Evolutionary conservation across 73 alveolate species (phyloP).

Genomic region (Blepharisma stoltei): DNA sequence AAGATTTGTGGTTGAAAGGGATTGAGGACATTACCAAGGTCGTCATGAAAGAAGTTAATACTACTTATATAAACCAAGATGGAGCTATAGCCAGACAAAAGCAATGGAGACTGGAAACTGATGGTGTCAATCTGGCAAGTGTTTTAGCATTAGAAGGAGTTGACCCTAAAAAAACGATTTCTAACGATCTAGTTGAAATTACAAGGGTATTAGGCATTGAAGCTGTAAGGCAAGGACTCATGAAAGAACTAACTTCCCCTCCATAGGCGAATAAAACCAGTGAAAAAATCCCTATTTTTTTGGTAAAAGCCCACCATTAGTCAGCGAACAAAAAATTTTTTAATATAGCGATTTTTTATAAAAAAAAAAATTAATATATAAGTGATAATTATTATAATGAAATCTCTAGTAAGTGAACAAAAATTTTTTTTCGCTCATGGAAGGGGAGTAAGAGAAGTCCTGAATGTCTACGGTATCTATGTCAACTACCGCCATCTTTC

Average conservation of each 20-base stretch:
- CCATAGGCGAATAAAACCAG: too few species aligned
- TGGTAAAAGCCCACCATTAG: too few species aligned
- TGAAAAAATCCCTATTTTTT: too few species aligned
- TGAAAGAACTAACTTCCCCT: conserved; percentile 83
- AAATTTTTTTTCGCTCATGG: too few species aligned
- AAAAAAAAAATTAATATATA: too few species aligned
- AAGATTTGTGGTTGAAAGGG: conserved; percentile 90
- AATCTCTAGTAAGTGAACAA: too few species aligned
- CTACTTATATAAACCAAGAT: conserved; percentile 54
- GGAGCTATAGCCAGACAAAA: conserved; percentile 57
- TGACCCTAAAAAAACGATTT: conserved; percentile 71
- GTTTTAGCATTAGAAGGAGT: conserved; percentile 69
- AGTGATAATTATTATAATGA: too few species aligned
- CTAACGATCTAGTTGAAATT: conserved; percentile 84
- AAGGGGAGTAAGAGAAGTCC: conserved; percentile 89
- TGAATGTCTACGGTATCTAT: conserved; percentile 83
- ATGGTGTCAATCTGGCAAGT: conserved; percentile 84
- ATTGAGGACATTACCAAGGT: conserved; percentile 86
- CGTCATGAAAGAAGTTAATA: conserved; percentile 69
- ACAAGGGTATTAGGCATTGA: conserved; percentile 78
- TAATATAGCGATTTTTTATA: too few species aligned
- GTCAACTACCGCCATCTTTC: conserved; percentile 94
- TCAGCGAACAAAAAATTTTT: too few species aligned
- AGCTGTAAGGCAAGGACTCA: conserved; percentile 82
- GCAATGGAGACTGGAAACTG: conserved; percentile 97